Evolutionary conservation across 352 stramenopile species (phyloP), one percentile per base, ranked within the genome.

Genomic region (Phytophthora crassamura): DNA sequence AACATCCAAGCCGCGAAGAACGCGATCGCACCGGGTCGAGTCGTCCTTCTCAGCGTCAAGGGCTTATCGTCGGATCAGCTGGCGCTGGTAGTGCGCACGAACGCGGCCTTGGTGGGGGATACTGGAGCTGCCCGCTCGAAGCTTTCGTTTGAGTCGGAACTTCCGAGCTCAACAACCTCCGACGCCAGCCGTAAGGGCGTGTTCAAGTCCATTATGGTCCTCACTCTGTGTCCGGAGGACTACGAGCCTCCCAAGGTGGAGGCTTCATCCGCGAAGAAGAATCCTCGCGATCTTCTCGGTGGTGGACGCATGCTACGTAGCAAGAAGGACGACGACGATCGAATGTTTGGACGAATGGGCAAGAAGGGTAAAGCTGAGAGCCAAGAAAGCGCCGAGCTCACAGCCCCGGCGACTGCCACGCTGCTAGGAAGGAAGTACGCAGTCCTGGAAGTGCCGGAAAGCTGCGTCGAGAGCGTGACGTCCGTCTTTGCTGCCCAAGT

Each of bases 121-220:
- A 70, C 72, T 11, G 48, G 59, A 33, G 56, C 58, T 18, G 51
- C 52, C 14, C 72, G 81, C 5, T 81, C 77, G 6, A 83, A 84
- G 42, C 54, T 83, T 14, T 77, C 76, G 11, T 86, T 90, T 56
- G 78, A 86, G 25, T 62, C 62, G 0, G 62, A 70, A 14, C 39
- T 73, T 39, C 61, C 67, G 20, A 72, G 36, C 16, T 65, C 69
- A 39, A 42, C 34, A 34, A 36, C 41, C 22, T 36, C 20, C 3
- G 66, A 72, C 32, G 32, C 49, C 14, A 41, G 57, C 2, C 53
- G 59, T n/a, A 69, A 74, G 12, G 70, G 69, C 4, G 67, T 90
- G n/a, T 91, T 91, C 62, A 91, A 91, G 72, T 86, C 75, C 2
- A 82, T 94, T 58, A 89, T 85, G 16, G 74, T 94, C 8, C 34